Conservation (phyloP, 805 yeast species). For the Huiozyma sinensis region DNA sequence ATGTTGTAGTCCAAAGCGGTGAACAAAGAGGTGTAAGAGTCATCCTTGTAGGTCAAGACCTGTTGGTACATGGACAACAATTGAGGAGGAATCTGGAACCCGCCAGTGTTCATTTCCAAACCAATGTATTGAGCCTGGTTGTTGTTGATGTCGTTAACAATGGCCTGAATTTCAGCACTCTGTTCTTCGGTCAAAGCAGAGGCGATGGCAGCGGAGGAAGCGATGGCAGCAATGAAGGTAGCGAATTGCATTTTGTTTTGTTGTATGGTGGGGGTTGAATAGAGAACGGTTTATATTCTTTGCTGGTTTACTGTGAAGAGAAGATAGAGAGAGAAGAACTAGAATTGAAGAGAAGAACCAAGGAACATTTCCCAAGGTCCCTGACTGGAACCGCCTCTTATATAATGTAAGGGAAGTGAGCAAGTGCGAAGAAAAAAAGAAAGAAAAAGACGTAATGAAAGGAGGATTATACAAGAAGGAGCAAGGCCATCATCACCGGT, state of each 20-base stretch:
- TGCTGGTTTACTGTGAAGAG: too few relatives aligned
- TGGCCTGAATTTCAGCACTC: constrained; percentile 14
- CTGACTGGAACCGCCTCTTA: too few relatives aligned
- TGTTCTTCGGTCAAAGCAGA: constrained; percentile 13
- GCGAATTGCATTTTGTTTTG: constrained; percentile 3
- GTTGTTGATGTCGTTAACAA: constrained; percentile 10
- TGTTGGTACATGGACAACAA: constrained; percentile 21
- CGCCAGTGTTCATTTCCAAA: constrained; percentile 5
- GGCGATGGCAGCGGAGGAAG: constrained; percentile 12
- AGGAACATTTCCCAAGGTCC: too few relatives aligned
- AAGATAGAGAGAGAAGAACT: too few relatives aligned
- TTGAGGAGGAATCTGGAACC: constrained; percentile 21
- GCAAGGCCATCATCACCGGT: too few relatives aligned
- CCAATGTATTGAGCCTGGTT: constrained; percentile 8
- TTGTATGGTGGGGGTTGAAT: background rate
- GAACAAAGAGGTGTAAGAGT: constrained; percentile 26
- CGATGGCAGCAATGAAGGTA: constrained; percentile 5
- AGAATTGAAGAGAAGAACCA: too few relatives aligned
- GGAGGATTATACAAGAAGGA: too few relatives aligned
- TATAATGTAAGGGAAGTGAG: too few relatives aligned
- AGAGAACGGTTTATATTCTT: too few relatives aligned
- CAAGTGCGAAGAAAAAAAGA: too few relatives aligned
- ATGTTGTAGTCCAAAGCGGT: constrained; percentile 16
- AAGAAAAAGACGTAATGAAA: too few relatives aligned
- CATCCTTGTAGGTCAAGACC: constrained; percentile 27